Base-by-base conservation (phyloP, 805 yeast species). In the Monosporozyma unispora region DNA sequence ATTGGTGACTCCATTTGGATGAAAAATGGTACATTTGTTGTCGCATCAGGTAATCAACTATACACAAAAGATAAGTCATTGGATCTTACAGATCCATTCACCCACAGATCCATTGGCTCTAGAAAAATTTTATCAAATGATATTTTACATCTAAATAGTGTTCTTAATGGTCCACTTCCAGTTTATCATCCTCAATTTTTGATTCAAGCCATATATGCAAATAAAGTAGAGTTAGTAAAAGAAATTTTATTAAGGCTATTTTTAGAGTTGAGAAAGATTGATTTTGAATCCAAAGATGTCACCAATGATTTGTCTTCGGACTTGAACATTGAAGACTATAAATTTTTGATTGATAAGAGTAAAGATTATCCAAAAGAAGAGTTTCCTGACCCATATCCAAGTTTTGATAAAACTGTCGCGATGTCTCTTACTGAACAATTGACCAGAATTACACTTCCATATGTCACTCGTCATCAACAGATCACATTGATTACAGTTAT, bases 1-100 rank as follows among this genome's bases (percentile, higher is more conserved):
- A 88, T 90, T 51, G 96, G 96, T 7, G 97, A 90, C 62, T 84
- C 95, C 14, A 73, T 84, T 12, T 91, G 97, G 97, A 70, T 91
- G 54, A 74, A 77, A 45, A 80, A 82, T 58, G 96, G 95, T 1
- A 76, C 81, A 16, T 73, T 90, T 48, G 90, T 86, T 1, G 79
- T 87, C 50, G 96, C 93, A 2, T 74, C 91, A 14, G 97, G 97
- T 0, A 90, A 90, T 64, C 97, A 90, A 62, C 75, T 90, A 44
- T 89, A 86, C 57, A 74, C 90, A 33, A 86, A 86, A 51, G 95
- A 88, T 61, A 82, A 85, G 57, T 60, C 70, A 4, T 64, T 88
- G 29, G 84, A 86, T 60, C 61, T 77, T 18, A 61, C 68, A 16
- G 85, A 81, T 58, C 68, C 68, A 14, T 69, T 77, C 44, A 77